These are phyloP conservation scores for Zygosaccharomyces siamensis DNA, from an alignment of 805 yeast genomes.

Conservation along the genomic window DNA sequence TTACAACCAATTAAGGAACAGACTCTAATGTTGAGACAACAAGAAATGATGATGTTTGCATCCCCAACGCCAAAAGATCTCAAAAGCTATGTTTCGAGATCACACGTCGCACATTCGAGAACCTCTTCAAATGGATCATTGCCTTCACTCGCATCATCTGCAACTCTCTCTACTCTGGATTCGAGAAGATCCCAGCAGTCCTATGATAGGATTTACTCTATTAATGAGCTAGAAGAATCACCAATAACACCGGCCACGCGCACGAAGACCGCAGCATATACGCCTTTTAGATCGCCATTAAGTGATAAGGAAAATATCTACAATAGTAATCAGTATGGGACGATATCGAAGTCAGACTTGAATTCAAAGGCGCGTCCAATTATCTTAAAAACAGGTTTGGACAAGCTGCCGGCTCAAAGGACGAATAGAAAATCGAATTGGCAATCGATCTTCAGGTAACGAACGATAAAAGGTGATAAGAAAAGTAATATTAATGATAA, in stretches of 20 bases:
- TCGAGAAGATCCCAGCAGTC: slow-evolving; percentile 20
- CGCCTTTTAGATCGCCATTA: slow-evolving; percentile 12
- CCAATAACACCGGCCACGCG: not conserved
- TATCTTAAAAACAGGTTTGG: slow-evolving; percentile 17
- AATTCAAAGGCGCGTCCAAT: slow-evolving; percentile 16
- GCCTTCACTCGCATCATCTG: slow-evolving; percentile 41
- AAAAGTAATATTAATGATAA: not conserved
- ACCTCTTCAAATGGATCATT: slow-evolving; percentile 35
- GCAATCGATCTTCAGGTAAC: slow-evolving; percentile 21
- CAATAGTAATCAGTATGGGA: not conserved
- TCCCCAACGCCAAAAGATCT: slow-evolving; percentile 20
- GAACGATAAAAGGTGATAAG: not conserved
- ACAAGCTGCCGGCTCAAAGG: slow-evolving; percentile 10
- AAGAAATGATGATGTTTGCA: slow-evolving; percentile 26
- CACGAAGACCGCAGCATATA: slow-evolving; percentile 8
- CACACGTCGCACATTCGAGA: slow-evolving; percentile 25
- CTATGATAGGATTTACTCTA: slow-evolving; percentile 13
- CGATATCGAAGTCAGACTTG: slow-evolving; percentile 6
- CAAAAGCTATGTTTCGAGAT: slow-evolving; percentile 13
- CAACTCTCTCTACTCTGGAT: slow-evolving; percentile 30
- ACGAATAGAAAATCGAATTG: slow-evolving; percentile 18
- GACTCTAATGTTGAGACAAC: slow-evolving; percentile 22
- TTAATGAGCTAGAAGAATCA: slow-evolving; percentile 13
- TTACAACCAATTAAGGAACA: slow-evolving; percentile 61
- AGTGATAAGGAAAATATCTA: slow-evolving; percentile 12